Base-by-base conservation (phyloP, 2,329 filamentous ascomycete genomes). In the Phaeomoniella chlamydospora region DNA sequence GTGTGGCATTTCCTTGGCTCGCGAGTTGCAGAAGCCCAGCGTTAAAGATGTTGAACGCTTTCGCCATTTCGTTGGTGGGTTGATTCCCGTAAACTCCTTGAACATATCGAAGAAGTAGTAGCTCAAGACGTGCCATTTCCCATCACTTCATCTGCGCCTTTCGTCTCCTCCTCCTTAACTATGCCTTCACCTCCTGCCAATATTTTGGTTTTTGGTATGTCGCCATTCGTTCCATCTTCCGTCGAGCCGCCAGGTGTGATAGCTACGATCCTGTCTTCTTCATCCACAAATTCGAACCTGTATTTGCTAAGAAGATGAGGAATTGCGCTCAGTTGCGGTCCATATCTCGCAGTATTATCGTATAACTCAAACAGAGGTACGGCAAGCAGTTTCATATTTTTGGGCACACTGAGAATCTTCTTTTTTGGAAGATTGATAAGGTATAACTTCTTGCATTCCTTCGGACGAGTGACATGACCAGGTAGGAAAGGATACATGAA, bases 401-500 rank as follows among this genome's bases (percentile, higher is more conserved):
- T 98, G 0, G 90, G 90, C 5, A 98, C 90, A 51, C 83, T 92
- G 31, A 98, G 71, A 11, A 96, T 82, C 64, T 94, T 96, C 49
- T 80, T 86, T 58, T 86, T 77, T 0, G 90, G 90, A 17, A 98
- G 67, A 56, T 94, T 84, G 45, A 98, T 94, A 43, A 96, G 86
- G 61, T 96, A 98, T 30, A 96, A 70, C 70, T 98, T 98, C 69
- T 98, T 98, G 67, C 88, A 94, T 65, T 98, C 90, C 67, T 98
- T 98, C 5, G 90, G 90, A 36, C 90, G 71, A 13, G 88, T 94
- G 43, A 94, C 85, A 62, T 98, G 90, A 13, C 87, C 85, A 5
- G 90, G 90, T 39, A 96, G 80, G 59, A 94, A 98, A 1, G 90
- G 90, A 57, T 98, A 98, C 86, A 98, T 94, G 68, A 96, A 96